Evolutionary conservation across 768 basidiomycete genomes (phyloP).

Genomic region (Trametes coccinea): DNA sequence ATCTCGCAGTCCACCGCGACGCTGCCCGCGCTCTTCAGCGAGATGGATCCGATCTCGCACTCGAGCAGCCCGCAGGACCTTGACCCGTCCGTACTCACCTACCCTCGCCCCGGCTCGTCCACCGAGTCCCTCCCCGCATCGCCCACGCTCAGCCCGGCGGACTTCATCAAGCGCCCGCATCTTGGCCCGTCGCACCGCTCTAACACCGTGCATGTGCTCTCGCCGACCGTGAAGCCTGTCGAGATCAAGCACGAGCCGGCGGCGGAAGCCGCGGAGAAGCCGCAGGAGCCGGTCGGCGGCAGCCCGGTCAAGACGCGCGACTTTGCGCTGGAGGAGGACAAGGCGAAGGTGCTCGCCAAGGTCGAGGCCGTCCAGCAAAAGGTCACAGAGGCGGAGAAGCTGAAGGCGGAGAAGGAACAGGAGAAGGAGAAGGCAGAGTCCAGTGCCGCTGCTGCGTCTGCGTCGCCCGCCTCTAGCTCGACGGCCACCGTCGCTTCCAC

Average conservation of each 20-base stretch:
- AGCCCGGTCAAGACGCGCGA: slow-evolving; percentile 26
- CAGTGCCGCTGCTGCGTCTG: slow-evolving; percentile 1
- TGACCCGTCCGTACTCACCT: slow-evolving; percentile 74
- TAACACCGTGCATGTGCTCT: slow-evolving; percentile 20
- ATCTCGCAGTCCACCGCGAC: slow-evolving; percentile 35
- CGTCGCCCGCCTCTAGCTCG: slow-evolving; percentile 3
- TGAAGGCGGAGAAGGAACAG: neutral
- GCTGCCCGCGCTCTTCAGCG: slow-evolving; percentile 34
- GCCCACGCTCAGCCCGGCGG: slow-evolving; percentile 22
- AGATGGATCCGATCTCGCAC: slow-evolving; percentile 19
- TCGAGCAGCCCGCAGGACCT: slow-evolving; percentile 49
- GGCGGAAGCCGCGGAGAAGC: neutral
- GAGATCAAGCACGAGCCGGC: slow-evolving; percentile 1
- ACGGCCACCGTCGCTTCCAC: slow-evolving; percentile 15
- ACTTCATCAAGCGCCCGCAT: slow-evolving; percentile 9
- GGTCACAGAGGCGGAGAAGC: slow-evolving; percentile 14
- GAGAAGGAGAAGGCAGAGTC: neutral
- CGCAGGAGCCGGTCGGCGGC: neutral
- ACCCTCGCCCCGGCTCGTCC: slow-evolving; percentile 74
- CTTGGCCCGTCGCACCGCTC: slow-evolving; percentile 15
- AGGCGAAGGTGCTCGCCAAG: slow-evolving; percentile 14
- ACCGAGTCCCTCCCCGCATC: slow-evolving; percentile 65
- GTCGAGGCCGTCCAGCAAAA: slow-evolving; percentile 20
- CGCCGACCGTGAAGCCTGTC: slow-evolving; percentile 7
- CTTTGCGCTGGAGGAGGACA: slow-evolving; percentile 15